Percentiles rank a stretch among this genome's conserved stretches.
Evolutionary conservation across 2,329 filamentous ascomycete genomes (phyloP).

Genomic region (Cephalotrichum gorgonifer): DNA sequence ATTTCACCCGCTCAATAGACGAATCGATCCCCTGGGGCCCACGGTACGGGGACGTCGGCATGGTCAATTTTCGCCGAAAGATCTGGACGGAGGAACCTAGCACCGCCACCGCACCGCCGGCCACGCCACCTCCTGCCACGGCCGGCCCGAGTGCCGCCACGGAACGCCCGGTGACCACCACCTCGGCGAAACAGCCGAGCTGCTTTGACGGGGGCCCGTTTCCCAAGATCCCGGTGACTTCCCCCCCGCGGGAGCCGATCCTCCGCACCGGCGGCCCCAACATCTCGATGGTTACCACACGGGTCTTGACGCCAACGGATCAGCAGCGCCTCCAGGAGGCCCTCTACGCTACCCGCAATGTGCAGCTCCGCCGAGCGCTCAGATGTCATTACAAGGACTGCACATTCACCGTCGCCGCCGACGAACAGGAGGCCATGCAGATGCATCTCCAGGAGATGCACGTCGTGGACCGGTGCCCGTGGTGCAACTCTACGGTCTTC

Average conservation of each 20-base stretch:
- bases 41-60: background rate
- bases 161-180: background rate
- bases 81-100: background rate
- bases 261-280: constrained; percentile 17
- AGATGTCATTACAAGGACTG: constrained; percentile 26
- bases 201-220: constrained; percentile 18
- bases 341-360: background rate
- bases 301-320: constrained; percentile 27
- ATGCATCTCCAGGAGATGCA: constrained; percentile 23
- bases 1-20: background rate
- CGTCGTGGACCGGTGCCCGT: constrained; percentile 16
- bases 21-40: background rate
- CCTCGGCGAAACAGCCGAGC: constrained; percentile 11
- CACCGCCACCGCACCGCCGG: background rate
- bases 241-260: constrained; percentile 23
- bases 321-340: constrained; percentile 19
- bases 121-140: too few species aligned
- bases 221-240: constrained; percentile 22
- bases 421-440: constrained; percentile 17
- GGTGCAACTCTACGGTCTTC: constrained; percentile 17
- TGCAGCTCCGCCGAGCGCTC: constrained; percentile 12
- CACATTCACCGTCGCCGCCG: constrained; percentile 16
- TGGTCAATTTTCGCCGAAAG: background rate
- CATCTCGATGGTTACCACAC: constrained; percentile 24
- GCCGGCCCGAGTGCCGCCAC: too few species aligned